Conservation (phyloP, 2,329 filamentous ascomycete species). For the Calonectria multiphialidica region DNA sequence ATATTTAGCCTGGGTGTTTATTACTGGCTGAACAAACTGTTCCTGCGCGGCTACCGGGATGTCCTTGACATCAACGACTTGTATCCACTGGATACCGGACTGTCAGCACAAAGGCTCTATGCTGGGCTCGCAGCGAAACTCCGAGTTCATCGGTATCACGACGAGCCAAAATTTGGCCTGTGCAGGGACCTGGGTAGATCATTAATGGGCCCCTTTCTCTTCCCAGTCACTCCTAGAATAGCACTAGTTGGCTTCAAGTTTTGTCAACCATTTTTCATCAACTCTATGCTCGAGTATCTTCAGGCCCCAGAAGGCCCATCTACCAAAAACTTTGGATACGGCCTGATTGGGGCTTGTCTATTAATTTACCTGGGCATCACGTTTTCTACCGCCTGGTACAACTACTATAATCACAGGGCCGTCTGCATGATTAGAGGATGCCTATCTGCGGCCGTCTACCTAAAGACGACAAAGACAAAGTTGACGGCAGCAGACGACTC, state of each 20-base stretch:
- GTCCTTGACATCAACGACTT: slow-evolving; percentile 50
- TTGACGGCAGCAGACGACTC: slow-evolving; percentile 51
- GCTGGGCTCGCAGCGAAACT: slow-evolving; percentile 31
- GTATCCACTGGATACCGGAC: slow-evolving; percentile 48
- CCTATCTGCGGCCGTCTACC: slow-evolving; percentile 49
- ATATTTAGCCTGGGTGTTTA: slow-evolving; percentile 48
- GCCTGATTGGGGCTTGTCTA: slow-evolving; percentile 55
- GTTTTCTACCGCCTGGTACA: slow-evolving; percentile 53
- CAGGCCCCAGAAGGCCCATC: slow-evolving; percentile 30
- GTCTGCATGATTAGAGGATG: slow-evolving; percentile 48
- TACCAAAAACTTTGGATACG: slow-evolving; percentile 50
- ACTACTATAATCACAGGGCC: slow-evolving; percentile 52
- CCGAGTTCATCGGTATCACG: slow-evolving; percentile 39
- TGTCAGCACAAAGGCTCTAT: slow-evolving; percentile 39
- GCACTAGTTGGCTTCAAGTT: slow-evolving; percentile 55
- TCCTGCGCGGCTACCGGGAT: slow-evolving; percentile 50
- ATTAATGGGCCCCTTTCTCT: slow-evolving; percentile 47
- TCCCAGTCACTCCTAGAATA: slow-evolving; percentile 52
- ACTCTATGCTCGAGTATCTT: slow-evolving; percentile 51
- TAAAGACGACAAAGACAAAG: slow-evolving; percentile 48
- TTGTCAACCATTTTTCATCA: slow-evolving; percentile 58
- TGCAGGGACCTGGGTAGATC: slow-evolving; percentile 45
- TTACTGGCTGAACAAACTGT: slow-evolving; percentile 52
- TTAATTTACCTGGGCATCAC: slow-evolving; percentile 57
- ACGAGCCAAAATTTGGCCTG: slow-evolving; percentile 44